These are phyloP conservation scores for Paramecium biaurelia DNA, from an alignment of 73 alveolate genomes.

Conservation along the genomic window DNA sequence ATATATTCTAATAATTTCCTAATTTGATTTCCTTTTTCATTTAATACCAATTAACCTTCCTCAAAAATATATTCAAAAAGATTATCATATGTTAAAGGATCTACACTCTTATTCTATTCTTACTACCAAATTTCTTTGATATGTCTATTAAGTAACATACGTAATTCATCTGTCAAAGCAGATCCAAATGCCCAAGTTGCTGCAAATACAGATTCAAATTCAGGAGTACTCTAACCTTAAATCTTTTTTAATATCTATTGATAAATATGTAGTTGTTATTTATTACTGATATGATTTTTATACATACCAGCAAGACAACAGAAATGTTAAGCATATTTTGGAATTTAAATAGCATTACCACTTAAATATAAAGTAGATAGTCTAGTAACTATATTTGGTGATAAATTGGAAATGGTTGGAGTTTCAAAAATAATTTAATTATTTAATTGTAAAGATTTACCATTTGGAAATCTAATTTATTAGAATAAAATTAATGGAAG, in stretches of 20 bases:
- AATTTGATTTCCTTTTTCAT: background rate
- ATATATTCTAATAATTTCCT: background rate
- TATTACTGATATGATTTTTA: background rate
- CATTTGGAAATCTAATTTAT: background rate
- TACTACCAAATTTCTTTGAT: background rate
- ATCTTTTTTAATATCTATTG: background rate
- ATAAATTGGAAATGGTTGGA: background rate
- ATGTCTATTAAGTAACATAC: background rate
- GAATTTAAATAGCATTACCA: background rate
- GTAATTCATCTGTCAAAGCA: background rate
- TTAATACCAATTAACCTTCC: background rate
- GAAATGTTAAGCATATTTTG: background rate
- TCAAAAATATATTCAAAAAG: background rate
- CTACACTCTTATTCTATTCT: background rate
- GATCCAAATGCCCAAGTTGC: slow-evolving; percentile 24
- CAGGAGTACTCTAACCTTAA: background rate
- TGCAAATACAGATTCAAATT: background rate
- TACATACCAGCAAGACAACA: background rate
- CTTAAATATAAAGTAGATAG: background rate
- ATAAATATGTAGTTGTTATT: background rate
- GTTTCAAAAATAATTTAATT: background rate
- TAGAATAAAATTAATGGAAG: background rate
- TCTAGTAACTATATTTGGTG: background rate
- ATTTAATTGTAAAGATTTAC: background rate
- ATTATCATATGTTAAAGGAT: background rate